Evolutionary conservation across 306 rosid species (phyloP).

Genomic region (Trifolium fragiferum): DNA sequence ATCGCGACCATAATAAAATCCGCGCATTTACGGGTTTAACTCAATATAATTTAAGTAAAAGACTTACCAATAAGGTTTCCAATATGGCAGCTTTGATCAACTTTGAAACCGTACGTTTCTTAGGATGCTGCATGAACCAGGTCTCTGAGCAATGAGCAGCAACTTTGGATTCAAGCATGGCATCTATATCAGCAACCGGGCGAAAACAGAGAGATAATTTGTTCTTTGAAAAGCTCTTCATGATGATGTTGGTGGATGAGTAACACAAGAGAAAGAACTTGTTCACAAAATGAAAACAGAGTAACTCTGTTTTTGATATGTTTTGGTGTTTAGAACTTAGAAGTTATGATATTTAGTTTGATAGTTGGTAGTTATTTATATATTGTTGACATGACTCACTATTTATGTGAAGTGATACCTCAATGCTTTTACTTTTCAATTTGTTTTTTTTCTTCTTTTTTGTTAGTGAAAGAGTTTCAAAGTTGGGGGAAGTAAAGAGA

Average conservation of each 20-base stretch:
- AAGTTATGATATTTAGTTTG: not conserved
- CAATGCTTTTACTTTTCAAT: not conserved
- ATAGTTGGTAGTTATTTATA: not conserved
- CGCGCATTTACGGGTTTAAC: no score
- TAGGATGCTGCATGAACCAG: not conserved
- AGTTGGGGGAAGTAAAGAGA: conserved; percentile 29
- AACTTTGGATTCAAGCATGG: conserved; percentile 45
- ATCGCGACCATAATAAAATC: no score
- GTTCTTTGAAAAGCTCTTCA: conserved; percentile 61
- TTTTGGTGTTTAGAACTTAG: not conserved
- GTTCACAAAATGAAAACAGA: not conserved
- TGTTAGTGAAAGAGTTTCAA: not conserved
- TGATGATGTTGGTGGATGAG: conserved; percentile 9
- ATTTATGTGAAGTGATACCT: conserved; percentile 11
- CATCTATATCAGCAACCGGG: conserved; percentile 66
- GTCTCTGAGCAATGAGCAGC: conserved; percentile 15
- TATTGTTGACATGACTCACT: conserved; percentile 1
- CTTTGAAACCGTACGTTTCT: conserved; percentile 52
- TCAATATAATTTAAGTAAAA: not conserved
- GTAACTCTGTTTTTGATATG: conserved; percentile 13
- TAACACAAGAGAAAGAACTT: not conserved
- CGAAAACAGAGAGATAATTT: conserved; percentile 75
- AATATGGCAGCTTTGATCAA: conserved; percentile 60
- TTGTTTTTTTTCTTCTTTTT: not conserved
- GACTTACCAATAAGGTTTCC: conserved; percentile 70